Base-by-base conservation (phyloP, 2,329 filamentous ascomycete genomes). In the Didymella keratinophila region DNA sequence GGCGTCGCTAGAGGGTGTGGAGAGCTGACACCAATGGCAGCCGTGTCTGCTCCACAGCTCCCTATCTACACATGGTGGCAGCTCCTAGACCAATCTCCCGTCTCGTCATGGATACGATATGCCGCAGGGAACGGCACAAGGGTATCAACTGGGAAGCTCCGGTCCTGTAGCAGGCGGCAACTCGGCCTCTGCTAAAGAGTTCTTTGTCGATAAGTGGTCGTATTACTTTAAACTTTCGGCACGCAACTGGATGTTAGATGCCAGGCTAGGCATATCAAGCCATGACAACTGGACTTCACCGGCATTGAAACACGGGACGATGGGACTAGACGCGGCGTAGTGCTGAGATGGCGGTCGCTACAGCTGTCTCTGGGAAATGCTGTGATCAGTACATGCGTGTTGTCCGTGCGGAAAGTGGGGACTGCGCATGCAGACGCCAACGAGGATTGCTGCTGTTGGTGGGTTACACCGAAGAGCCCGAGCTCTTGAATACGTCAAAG, bases 1-100 rank as follows among this genome's bases (percentile, higher is more conserved):
- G 49, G 54, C 43, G 52, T 44, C 51, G 52, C 47, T 52, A 60
- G 30, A 55, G 34, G 48, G 49, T 61, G 63, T 68, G 59, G 58
- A 68, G 50, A 63, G 56, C 52, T 67, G 50, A 62, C 63, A 66
- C 58, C 55, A 65, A 61, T 60, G 63, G 58, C 43, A 65, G 27
- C 50, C 45, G 37, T 45, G 47, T 39, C 46, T 56, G 52, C 58
- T 64, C 41, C 58, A 50, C 49, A 11, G 30, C 44, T 52, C 61
- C 53, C 61, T 60, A 55, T 58, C 39, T 43, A 52, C 49, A 55
- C 49, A 55, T 41, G 58, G 60, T 60, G 60, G 51, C 30, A 63
- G 52, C 55, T 21, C 51, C 52, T 55, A 57, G 58, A 62, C 18
- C 25, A 39, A 46, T 49, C 39, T 53, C n/a, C 45, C 36, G 37